phyloP scores from a whole-genome alignment of 2,329 filamentous ascomycete species.

The Cyphellophora attinorum region DNA sequence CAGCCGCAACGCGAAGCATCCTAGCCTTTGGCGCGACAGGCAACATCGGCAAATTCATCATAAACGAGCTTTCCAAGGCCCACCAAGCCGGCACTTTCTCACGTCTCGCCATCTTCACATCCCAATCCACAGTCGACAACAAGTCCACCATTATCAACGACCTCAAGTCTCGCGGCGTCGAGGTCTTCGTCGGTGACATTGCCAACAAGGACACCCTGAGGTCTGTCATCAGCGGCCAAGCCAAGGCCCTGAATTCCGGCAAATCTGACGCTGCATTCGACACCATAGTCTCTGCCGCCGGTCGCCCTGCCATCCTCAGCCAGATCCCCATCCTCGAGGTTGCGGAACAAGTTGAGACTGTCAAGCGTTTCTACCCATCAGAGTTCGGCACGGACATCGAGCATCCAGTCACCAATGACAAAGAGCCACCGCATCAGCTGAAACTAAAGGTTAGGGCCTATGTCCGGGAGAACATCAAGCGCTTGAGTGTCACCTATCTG shows the following conservation, averaged over 20 bases:
- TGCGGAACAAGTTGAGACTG: constrained; percentile 41
- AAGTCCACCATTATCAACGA: constrained; percentile 40
- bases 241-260: background rate
- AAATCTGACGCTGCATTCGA: constrained; percentile 31
- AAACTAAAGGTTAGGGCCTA: constrained; percentile 58
- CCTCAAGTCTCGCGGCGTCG: constrained; percentile 37
- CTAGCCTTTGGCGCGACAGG: constrained; percentile 47
- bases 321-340: constrained; percentile 54
- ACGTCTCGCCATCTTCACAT: constrained; percentile 49
- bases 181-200: constrained; percentile 48
- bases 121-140: constrained; percentile 35
- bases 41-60: constrained; percentile 42
- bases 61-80: constrained; percentile 33
- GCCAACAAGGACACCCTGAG: constrained; percentile 21
- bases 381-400: constrained; percentile 60
- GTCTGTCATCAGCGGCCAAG: background rate
- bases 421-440: constrained; percentile 58
- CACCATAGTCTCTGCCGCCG: constrained; percentile 56
- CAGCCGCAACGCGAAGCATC: too few relatives aligned
- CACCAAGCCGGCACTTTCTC: constrained; percentile 32
- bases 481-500: constrained; percentile 54
- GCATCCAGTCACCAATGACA: constrained; percentile 43
- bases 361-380: constrained; percentile 57
- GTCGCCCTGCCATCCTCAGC: constrained; percentile 48
- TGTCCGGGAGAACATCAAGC: constrained; percentile 39